Base-by-base conservation (phyloP, 148 eudicot genomes). In the Rhododendron mucronatum region DNA sequence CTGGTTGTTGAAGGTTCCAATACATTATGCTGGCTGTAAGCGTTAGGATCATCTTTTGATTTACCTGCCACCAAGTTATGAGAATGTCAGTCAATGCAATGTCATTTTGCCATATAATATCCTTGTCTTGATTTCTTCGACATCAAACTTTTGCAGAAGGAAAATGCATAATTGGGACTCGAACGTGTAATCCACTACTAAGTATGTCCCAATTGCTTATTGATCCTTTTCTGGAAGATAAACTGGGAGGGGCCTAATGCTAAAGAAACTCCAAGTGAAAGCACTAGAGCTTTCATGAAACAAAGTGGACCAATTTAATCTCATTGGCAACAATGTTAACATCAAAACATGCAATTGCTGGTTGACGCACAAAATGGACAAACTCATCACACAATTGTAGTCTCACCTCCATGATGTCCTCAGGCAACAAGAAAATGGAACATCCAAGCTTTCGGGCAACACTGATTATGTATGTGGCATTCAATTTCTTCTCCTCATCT, bases 361-460 rank as follows among this genome's bases (percentile, higher is more conserved):
- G 45, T 41, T 7, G 20, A 71, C 57, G 3, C 35, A n/a, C 3
- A 44, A 30, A 44, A 80, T 80, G 30, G 61, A 41, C n/a, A 61
- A 57, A 67, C 41, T 61, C 63, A 84, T 7, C 18, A 55, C 18
- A 53, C 16, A 69, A 44, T 53, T 47, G 35, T 78, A 77, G 78
- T 41, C 85, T 90, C 85, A 93, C 99, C 98, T 97, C 95, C 89
- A 97, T 97, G 84, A 97, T 94, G 89, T 97, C 99, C 88, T 96
- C 99, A 0, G 99, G 99, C 93, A 96, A 88, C 91, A 96, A 91
- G 89, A 96, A 96, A 80, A 96, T 91, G 0, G 98, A 96, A 85
- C 99, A 96, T 28, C 99, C 99, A 82, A 96, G 96, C 89, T 96
- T 96, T 86, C 99, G 88, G 44, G 99, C 98, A 82, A 96, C 99